Conservation (phyloP, 148 eudicot genomes). For the Talinum fruticosum region DNA sequence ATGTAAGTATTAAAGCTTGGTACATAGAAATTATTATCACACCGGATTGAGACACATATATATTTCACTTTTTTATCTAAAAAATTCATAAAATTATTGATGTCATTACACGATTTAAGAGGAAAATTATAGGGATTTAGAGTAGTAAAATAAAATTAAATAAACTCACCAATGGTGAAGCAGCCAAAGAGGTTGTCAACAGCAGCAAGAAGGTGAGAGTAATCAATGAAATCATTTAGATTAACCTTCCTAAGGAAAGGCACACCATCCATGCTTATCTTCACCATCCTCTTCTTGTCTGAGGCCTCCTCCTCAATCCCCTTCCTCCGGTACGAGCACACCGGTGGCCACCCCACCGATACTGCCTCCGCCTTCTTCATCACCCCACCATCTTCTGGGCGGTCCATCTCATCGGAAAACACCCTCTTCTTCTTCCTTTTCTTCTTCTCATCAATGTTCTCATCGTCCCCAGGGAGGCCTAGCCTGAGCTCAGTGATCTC, state of each 20-base stretch:
- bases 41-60: too few species aligned
- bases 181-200: conserved; percentile 65
- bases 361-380: neutral
- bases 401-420: conserved; percentile 33
- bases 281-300: conserved; percentile 51
- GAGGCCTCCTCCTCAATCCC: conserved; percentile 36
- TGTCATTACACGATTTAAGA: too few species aligned
- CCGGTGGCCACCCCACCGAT: conserved; percentile 93
- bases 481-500: conserved; percentile 83
- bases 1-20: too few species aligned
- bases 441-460: neutral
- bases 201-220: conserved; percentile 44
- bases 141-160: too few species aligned
- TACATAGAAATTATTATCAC: too few species aligned
- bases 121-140: too few species aligned
- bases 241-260: conserved; percentile 79
- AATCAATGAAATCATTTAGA: conserved; percentile 39
- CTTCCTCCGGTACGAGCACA: conserved; percentile 60
- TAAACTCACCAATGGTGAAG: conserved; percentile 47
- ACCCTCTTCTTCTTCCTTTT: conserved; percentile 60
- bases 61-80: too few species aligned
- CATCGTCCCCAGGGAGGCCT: conserved; percentile 54
- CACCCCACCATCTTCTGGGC: neutral
- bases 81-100: too few species aligned
- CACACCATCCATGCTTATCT: conserved; percentile 89